Percentiles rank a stretch among this genome's conserved stretches.
Conservation (phyloP, 2,329 filamentous ascomycete genomes). For the Hypoxylon sp. region DNA sequence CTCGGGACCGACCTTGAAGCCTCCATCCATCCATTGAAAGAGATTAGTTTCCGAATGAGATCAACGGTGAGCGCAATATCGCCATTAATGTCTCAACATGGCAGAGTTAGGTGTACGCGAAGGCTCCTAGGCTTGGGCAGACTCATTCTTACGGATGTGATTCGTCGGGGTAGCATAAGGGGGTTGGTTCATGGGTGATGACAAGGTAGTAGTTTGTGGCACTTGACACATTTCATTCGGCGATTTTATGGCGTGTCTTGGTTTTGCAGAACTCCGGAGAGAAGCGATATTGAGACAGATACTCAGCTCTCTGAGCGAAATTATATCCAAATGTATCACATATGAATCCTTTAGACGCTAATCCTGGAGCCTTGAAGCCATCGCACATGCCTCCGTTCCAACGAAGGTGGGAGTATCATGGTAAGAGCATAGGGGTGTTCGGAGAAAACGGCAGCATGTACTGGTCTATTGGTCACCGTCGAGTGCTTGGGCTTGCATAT, state of each 20-base stretch:
- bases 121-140: conserved; percentile 4
- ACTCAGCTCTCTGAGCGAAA: neutral
- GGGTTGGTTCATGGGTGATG: conserved; percentile 9
- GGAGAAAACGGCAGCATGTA: conserved; percentile 2
- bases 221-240: conserved; percentile 9
- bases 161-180: conserved; percentile 3
- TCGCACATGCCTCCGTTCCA: neutral
- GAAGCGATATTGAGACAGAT: conserved; percentile 8
- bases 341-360: neutral
- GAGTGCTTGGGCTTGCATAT: conserved; percentile 24
- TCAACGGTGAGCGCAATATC: neutral
- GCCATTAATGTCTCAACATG: conserved; percentile 18
- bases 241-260: conserved; percentile 5
- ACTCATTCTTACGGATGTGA: neutral
- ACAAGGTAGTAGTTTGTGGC: conserved; percentile 21
- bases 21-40: conserved; percentile 3
- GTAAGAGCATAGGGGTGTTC: conserved; percentile 23
- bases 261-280: conserved; percentile 5
- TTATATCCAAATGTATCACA: conserved; percentile 10
- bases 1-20: neutral
- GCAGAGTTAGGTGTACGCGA: neutral
- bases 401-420: conserved; percentile 6
- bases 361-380: conserved; percentile 9
- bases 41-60: conserved; percentile 3
- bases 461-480: conserved; percentile 16